Evolutionary conservation across 2,329 filamentous ascomycete species (phyloP).

Genomic region (Ilyonectria destructans): DNA sequence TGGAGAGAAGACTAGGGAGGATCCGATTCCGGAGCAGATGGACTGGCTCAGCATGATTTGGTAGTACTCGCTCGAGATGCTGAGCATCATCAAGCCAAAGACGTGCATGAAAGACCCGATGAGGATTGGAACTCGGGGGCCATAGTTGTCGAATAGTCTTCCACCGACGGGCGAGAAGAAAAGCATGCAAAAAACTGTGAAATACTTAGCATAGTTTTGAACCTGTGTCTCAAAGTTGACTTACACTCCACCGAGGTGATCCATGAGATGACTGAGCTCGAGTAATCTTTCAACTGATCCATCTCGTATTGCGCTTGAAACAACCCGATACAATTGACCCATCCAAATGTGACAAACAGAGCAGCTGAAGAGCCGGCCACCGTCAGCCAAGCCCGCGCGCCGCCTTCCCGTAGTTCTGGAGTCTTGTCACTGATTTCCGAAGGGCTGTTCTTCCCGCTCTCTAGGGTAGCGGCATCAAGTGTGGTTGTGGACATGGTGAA

Average conservation of each 20-base stretch:
- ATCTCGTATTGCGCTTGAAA: conserved; percentile 68
- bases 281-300: conserved; percentile 59
- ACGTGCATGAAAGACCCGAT: conserved; percentile 67
- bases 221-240: not conserved
- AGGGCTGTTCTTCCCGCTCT: conserved; percentile 21
- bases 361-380: conserved; percentile 39
- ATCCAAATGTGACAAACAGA: conserved; percentile 47
- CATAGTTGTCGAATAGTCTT: conserved; percentile 71
- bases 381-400: conserved; percentile 36
- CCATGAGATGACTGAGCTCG: conserved; percentile 65
- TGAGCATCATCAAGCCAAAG: conserved; percentile 73
- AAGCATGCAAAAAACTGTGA: conserved; percentile 51
- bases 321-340: conserved; percentile 56
- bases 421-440: conserved; percentile 6
- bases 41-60: conserved; percentile 50
- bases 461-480: conserved; percentile 32
- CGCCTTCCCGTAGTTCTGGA: conserved; percentile 27
- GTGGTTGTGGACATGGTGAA: conserved; percentile 27
- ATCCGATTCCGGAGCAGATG: conserved; percentile 37
- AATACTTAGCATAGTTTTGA: not conserved
- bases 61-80: conserved; percentile 56
- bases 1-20: conserved; percentile 38
- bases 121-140: conserved; percentile 67
- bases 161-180: conserved; percentile 50
- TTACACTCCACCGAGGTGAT: conserved; percentile 63